A percentile compares a stretch with the other conserved stretches of the same genome.
phyloP scores from a whole-genome alignment of 2,329 filamentous ascomycete genomes.

The Cytospora mali region DNA sequence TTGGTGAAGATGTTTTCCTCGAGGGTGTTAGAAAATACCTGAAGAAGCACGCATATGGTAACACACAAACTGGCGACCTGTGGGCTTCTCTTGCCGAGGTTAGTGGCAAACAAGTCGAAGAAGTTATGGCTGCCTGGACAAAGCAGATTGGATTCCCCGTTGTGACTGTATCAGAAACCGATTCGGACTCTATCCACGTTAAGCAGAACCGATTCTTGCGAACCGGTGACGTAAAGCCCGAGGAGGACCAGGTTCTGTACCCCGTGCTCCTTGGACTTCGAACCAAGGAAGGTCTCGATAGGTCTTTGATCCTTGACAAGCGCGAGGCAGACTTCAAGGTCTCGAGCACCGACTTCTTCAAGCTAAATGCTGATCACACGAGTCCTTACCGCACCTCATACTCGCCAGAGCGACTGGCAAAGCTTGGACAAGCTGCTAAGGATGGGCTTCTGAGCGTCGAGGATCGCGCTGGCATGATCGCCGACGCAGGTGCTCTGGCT shows the following conservation, averaged over 20 bases:
- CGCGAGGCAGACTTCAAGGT: slow-evolving; percentile 80
- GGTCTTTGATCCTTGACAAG: slow-evolving; percentile 68
- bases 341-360: slow-evolving; percentile 84
- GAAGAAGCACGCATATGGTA: slow-evolving; percentile 95
- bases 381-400: slow-evolving; percentile 92
- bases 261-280: slow-evolving; percentile 87
- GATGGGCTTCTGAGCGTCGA: slow-evolving; percentile 79
- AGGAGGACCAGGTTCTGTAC: slow-evolving; percentile 86
- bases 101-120: slow-evolving; percentile 86
- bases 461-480: slow-evolving; percentile 92
- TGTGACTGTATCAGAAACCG: slow-evolving; percentile 79
- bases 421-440: slow-evolving; percentile 86
- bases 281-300: slow-evolving; percentile 80
- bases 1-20: slow-evolving; percentile 90
- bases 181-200: slow-evolving; percentile 72
- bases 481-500: slow-evolving; percentile 86
- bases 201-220: slow-evolving; percentile 95
- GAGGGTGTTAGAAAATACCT: slow-evolving; percentile 89
- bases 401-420: slow-evolving; percentile 77
- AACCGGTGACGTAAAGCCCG: slow-evolving; percentile 89
- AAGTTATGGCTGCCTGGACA: slow-evolving; percentile 95
- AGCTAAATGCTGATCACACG: slow-evolving; percentile 93
- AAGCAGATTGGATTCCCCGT: slow-evolving; percentile 96
- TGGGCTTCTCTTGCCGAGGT: slow-evolving; percentile 87
- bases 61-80: slow-evolving; percentile 87